phyloP scores from a whole-genome alignment of 2,329 filamentous ascomycete species.

The Arthrobotrys conoides region DNA sequence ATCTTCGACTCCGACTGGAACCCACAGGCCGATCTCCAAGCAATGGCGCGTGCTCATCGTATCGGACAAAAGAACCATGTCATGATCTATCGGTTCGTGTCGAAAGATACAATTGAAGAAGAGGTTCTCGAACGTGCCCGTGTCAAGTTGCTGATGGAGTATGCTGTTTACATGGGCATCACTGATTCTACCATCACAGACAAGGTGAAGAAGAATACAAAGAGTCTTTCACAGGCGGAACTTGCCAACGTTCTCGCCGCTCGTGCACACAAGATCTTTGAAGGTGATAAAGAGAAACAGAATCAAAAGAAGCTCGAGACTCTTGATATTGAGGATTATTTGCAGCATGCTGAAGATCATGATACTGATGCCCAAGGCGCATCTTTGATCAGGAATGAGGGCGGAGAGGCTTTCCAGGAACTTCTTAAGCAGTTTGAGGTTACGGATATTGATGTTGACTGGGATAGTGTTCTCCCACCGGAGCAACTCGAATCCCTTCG shows the following conservation, averaged over 20 bases:
- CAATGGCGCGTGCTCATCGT: slow-evolving; percentile 97
- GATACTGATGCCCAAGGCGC: slow-evolving; percentile 85
- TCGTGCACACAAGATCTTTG: slow-evolving; percentile 98
- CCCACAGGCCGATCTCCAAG: slow-evolving; percentile 95
- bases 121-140: slow-evolving; percentile 95
- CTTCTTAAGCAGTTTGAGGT: slow-evolving; percentile 85
- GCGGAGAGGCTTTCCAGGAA: slow-evolving; percentile 85
- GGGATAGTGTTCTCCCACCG: slow-evolving; percentile 98
- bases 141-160: slow-evolving; percentile 97
- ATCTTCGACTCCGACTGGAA: slow-evolving; percentile 99
- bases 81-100: slow-evolving; percentile 94
- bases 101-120: slow-evolving; percentile 98
- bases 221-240: slow-evolving; percentile 58
- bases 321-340: slow-evolving; percentile 95
- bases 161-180: slow-evolving; percentile 94
- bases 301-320: slow-evolving; percentile 98
- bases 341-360: slow-evolving; percentile 96
- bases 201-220: slow-evolving; percentile 80
- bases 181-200: slow-evolving; percentile 92
- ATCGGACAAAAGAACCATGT: slow-evolving; percentile 97
- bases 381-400: slow-evolving; percentile 93
- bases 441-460: slow-evolving; percentile 94
- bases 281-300: slow-evolving; percentile 78
- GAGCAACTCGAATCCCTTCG: slow-evolving; percentile 92
- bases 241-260: slow-evolving; percentile 90